Evolutionary conservation across 441 rosid species (phyloP).

Genomic region (Macaranga tanarius): DNA sequence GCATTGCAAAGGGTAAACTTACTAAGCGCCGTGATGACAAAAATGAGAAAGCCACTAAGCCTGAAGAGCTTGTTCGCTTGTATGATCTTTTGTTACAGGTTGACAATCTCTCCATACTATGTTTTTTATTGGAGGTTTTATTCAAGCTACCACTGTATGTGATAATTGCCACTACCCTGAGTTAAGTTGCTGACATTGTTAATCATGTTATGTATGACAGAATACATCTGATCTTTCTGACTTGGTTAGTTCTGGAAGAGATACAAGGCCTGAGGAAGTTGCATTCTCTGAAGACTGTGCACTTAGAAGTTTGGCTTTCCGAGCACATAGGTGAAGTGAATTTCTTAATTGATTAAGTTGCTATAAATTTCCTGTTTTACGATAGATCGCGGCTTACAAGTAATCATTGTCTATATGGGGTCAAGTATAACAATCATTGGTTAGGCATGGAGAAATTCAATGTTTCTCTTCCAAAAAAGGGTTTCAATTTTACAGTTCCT

Average conservation of each 20-base stretch:
- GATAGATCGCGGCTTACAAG: too few species aligned
- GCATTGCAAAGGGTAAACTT: conserved; percentile 85
- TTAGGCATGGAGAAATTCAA: too few species aligned
- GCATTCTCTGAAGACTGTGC: conserved; percentile 80
- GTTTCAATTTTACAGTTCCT: not conserved
- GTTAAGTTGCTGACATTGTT: conserved; percentile 20
- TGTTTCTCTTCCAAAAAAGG: too few species aligned
- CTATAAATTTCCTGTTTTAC: not conserved
- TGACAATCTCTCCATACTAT: conserved; percentile 3
- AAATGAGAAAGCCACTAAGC: conserved; percentile 83
- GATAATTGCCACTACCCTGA: not conserved
- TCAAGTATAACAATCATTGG: not conserved
- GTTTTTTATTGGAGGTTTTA: conserved; percentile 1
- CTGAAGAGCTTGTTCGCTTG: conserved; percentile 97
- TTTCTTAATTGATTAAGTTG: not conserved
- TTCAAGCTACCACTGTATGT: not conserved
- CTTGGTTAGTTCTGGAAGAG: conserved; percentile 95
- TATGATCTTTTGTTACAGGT: conserved; percentile 95
- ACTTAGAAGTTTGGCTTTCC: conserved; percentile 72
- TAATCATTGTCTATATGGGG: not conserved
- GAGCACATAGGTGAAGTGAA: conserved; percentile 69
- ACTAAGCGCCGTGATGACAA: conserved; percentile 81
- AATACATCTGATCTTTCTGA: conserved; percentile 93
- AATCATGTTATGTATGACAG: conserved; percentile 45
- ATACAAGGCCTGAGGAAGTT: conserved; percentile 84